Conservation (phyloP, 441 rosid species). For the Erysimum pusillum region DNA sequence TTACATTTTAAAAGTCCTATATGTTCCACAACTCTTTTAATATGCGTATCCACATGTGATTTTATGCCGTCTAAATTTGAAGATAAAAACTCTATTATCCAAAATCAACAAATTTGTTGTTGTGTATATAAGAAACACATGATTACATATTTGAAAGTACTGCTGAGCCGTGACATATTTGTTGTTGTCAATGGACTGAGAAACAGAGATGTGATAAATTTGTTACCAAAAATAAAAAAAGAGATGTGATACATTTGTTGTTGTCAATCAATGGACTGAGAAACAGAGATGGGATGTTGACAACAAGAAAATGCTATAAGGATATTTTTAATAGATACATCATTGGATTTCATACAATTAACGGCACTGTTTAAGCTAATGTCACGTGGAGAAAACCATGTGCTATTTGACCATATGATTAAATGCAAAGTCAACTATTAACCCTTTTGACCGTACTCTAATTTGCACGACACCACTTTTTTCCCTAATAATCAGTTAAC, state of each 20-base stretch:
- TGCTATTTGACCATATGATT: slow-evolving; percentile 36
- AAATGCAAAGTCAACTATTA: slow-evolving; percentile 45
- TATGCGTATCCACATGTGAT: background rate
- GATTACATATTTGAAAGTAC: background rate
- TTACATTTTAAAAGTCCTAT: too few species aligned
- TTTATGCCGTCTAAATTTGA: background rate
- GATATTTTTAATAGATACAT: background rate
- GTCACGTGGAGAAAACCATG: slow-evolving; percentile 46
- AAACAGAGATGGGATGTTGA: slow-evolving; percentile 24
- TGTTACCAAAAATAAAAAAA: too few species aligned
- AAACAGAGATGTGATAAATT: slow-evolving; percentile 4
- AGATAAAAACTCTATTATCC: background rate
- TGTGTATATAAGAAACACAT: background rate
- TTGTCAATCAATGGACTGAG: slow-evolving; percentile 23
- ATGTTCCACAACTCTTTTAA: background rate
- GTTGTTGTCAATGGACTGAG: slow-evolving; percentile 14
- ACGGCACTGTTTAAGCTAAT: slow-evolving; percentile 41
- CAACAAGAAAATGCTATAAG: slow-evolving; percentile 8
- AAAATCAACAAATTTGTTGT: background rate
- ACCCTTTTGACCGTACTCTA: slow-evolving; percentile 39
- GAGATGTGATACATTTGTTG: background rate
- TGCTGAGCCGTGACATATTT: background rate
- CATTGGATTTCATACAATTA: slow-evolving; percentile 22
- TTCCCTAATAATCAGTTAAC: background rate
- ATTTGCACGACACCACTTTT: slow-evolving; percentile 20